Evolutionary conservation across 176 grass and related monocot genomes (phyloP).

Genomic region (Avena sativa): DNA sequence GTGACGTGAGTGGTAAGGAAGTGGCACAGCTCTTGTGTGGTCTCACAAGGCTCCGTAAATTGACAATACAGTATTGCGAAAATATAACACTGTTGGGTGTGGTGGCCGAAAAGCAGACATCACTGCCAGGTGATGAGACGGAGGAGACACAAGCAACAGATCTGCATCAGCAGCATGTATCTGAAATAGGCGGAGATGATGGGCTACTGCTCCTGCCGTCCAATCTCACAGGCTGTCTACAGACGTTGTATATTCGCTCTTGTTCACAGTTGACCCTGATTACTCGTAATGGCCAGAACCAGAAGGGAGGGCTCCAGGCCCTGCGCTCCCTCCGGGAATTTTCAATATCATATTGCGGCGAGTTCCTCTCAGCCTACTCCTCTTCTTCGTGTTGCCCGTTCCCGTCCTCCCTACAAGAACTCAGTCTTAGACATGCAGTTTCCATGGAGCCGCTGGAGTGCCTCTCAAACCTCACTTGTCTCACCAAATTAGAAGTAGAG

Average conservation of each 20-base stretch:
- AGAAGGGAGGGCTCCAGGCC: not conserved
- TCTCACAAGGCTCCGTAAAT: not conserved
- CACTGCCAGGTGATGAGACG: not conserved
- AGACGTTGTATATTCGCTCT: too few species aligned
- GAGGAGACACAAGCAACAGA: not conserved
- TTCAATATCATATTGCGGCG: too few species aligned
- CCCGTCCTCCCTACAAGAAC: not conserved
- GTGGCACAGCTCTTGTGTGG: not conserved
- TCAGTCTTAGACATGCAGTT: not conserved
- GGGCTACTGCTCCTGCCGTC: too few species aligned
- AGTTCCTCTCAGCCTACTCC: not conserved
- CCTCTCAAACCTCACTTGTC: not conserved
- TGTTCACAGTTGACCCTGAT: too few species aligned
- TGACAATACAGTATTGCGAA: accelerated
- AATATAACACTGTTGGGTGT: not conserved
- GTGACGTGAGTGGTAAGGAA: not conserved
- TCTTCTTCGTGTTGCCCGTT: not conserved
- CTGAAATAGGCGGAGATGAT: not conserved
- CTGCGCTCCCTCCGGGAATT: too few species aligned
- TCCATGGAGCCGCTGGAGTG: too few species aligned
- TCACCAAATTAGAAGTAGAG: not conserved
- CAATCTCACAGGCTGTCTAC: too few species aligned
- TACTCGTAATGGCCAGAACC: too few species aligned
- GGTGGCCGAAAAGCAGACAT: too few species aligned
- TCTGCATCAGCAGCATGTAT: not conserved